A percentile compares a stretch with the other conserved stretches of the same genome.
phyloP scores from a whole-genome alignment of 2,329 filamentous ascomycete genomes.

The Lecanicillium sp. region DNA sequence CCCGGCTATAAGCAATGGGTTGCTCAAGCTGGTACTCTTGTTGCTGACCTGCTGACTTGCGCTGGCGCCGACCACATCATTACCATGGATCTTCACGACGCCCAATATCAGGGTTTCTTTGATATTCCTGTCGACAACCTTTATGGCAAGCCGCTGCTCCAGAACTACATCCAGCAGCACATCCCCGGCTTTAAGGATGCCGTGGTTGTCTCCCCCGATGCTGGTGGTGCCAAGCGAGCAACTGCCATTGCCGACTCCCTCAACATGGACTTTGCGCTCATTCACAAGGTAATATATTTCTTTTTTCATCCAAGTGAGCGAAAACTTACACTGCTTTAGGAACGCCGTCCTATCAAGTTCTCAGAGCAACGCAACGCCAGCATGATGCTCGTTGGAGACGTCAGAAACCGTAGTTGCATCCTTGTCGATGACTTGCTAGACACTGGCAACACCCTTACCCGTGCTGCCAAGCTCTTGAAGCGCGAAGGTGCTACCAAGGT shows the following conservation, averaged over 20 bases:
- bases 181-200: slow-evolving; percentile 79
- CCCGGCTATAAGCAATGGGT: slow-evolving; percentile 99
- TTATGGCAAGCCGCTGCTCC: slow-evolving; percentile 70
- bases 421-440: slow-evolving; percentile 91
- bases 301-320: slow-evolving; percentile 16
- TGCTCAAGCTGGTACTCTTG: slow-evolving; percentile 88
- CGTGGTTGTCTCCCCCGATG: slow-evolving; percentile 92
- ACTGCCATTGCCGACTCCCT: slow-evolving; percentile 91
- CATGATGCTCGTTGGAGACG: slow-evolving; percentile 92
- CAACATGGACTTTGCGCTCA: slow-evolving; percentile 91
- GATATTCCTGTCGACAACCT: slow-evolving; percentile 98
- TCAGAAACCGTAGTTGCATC: slow-evolving; percentile 73
- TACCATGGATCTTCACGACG: slow-evolving; percentile 94
- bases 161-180: slow-evolving; percentile 66
- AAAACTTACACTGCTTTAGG: slow-evolving; percentile 38
- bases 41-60: slow-evolving; percentile 89
- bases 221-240: slow-evolving; percentile 90
- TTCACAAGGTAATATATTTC: slow-evolving; percentile 66
- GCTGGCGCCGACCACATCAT: slow-evolving; percentile 96
- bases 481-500: slow-evolving; percentile 88
- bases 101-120: slow-evolving; percentile 97
- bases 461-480: slow-evolving; percentile 93
- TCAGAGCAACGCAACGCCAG: slow-evolving; percentile 83
- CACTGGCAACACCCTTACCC: slow-evolving; percentile 93
- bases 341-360: slow-evolving; percentile 82